phyloP scores from a whole-genome alignment of 495 filamentous ascomycete genomes.

The Podospora tetraspora region DNA sequence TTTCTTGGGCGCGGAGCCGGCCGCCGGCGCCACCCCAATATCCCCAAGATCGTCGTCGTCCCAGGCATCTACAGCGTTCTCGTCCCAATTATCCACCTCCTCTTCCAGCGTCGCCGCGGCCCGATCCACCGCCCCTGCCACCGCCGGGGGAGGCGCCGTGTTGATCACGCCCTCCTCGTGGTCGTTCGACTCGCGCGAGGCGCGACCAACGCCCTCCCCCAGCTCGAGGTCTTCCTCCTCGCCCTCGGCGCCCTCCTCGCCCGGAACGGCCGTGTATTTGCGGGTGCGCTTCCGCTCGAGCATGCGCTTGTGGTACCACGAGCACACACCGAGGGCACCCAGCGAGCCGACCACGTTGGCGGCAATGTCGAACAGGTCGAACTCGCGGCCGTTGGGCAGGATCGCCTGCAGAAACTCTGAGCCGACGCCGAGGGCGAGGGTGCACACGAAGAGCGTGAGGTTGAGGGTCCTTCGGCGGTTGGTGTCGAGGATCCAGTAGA shows the following conservation, averaged over 20 bases:
- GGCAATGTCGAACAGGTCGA: slow-evolving; percentile 79
- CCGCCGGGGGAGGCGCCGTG: slow-evolving; percentile 2
- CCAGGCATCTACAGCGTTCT: slow-evolving; percentile 71
- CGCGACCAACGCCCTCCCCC: slow-evolving; percentile 47
- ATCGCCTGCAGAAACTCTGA: slow-evolving; percentile 81
- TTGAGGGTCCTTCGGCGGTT: slow-evolving; percentile 77
- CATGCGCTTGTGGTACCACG: slow-evolving; percentile 94
- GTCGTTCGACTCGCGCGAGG: slow-evolving; percentile 9
- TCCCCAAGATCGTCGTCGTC: slow-evolving; percentile 55
- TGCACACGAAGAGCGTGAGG: slow-evolving; percentile 76
- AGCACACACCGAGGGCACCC: slow-evolving; percentile 63
- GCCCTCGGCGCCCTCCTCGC: slow-evolving; percentile 45
- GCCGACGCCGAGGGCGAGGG: slow-evolving; percentile 65
- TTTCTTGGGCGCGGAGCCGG: slow-evolving; percentile 30
- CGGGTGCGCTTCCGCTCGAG: slow-evolving; percentile 76
- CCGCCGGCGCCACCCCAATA: slow-evolving; percentile 25
- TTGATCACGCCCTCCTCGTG: slow-evolving; percentile 34
- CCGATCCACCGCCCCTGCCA: slow-evolving; percentile 18
- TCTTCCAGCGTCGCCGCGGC: slow-evolving; percentile 52
- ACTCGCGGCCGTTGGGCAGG: slow-evolving; percentile 72
- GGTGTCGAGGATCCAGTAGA: slow-evolving; percentile 97
- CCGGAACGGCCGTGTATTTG: slow-evolving; percentile 60
- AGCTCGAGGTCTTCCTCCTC: slow-evolving; percentile 53
- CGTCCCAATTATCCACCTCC: slow-evolving; percentile 79
- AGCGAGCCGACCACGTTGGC: slow-evolving; percentile 82